phyloP scores from a whole-genome alignment of 768 basidiomycete species.

The Kwoniella sp. region DNA sequence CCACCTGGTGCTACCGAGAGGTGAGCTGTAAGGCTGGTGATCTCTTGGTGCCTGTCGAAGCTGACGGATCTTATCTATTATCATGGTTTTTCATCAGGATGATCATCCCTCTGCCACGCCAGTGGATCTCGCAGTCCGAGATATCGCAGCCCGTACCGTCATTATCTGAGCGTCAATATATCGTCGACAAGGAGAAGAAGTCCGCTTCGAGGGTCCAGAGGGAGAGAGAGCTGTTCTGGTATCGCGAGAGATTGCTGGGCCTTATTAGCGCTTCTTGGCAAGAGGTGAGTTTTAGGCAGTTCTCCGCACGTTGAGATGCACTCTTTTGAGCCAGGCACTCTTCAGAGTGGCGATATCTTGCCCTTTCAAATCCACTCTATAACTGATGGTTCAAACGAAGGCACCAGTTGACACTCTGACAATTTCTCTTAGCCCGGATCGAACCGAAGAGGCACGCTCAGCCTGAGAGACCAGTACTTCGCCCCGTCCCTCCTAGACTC shows the following conservation, averaged over 20 bases:
- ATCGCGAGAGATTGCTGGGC: slow-evolving; percentile 81
- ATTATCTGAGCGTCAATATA: slow-evolving; percentile 84
- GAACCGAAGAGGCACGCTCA: slow-evolving; percentile 72
- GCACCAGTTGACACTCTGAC: background rate
- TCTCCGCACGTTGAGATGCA: background rate
- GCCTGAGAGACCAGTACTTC: slow-evolving; percentile 75
- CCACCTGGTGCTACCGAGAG: slow-evolving; percentile 84
- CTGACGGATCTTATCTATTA: background rate
- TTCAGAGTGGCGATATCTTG: too few species aligned
- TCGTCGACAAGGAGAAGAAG: slow-evolving; percentile 74
- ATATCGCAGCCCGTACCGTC: slow-evolving; percentile 76
- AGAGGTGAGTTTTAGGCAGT: slow-evolving; percentile 66
- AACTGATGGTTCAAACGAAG: background rate
- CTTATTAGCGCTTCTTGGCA: slow-evolving; percentile 73
- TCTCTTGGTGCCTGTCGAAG: background rate
- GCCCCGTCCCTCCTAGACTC: slow-evolving; percentile 77
- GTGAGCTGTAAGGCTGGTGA: slow-evolving; percentile 58
- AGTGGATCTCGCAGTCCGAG: slow-evolving; percentile 65
- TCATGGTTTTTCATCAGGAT: slow-evolving; percentile 12
- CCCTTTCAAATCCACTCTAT: too few species aligned
- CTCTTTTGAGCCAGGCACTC: background rate
- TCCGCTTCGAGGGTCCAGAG: slow-evolving; percentile 64
- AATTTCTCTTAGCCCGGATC: slow-evolving; percentile 68
- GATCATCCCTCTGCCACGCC: slow-evolving; percentile 63
- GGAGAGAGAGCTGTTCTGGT: slow-evolving; percentile 91